These are phyloP conservation scores for Brasenia schreberi DNA, from an alignment of 164 flowering plant species.

Conservation along the genomic window DNA sequence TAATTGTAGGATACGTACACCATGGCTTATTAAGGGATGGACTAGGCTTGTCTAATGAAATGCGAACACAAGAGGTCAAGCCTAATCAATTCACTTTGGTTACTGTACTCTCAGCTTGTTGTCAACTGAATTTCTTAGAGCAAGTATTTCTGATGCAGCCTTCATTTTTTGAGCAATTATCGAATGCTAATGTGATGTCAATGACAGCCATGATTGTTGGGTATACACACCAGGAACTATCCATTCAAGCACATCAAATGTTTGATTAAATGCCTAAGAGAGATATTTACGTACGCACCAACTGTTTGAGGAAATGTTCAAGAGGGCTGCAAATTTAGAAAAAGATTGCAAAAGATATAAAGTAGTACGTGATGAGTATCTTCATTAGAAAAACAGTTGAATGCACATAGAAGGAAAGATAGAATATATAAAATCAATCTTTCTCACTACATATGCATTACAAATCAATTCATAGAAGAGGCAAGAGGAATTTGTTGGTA, in stretches of 20 bases:
- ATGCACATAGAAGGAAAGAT: too few species aligned
- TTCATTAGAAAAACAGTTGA: too few species aligned
- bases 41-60: conserved; percentile 46
- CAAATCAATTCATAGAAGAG: too few species aligned
- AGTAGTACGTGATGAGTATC: too few species aligned
- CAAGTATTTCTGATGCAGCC: conserved; percentile 56
- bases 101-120: conserved; percentile 48
- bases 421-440: too few species aligned
- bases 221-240: conserved; percentile 34
- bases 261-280: too few species aligned
- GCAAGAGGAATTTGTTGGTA: too few species aligned
- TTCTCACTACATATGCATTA: too few species aligned
- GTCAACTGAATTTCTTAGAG: conserved; percentile 43
- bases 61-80: conserved; percentile 36
- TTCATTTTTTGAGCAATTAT: conserved; percentile 26
- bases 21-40: conserved; percentile 44
- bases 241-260: conserved; percentile 35
- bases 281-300: too few species aligned
- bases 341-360: too few species aligned
- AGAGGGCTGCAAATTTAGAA: too few species aligned
- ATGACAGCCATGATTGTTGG: conserved; percentile 90
- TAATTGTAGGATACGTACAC: conserved; percentile 59
- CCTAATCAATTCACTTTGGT: conserved; percentile 53
- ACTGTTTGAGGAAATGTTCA: too few species aligned
- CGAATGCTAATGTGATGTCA: conserved; percentile 35